Percentiles rank a stretch among this genome's conserved stretches.
Evolutionary conservation across 2,329 filamentous ascomycete genomes (phyloP).

Genomic region (Alternaria sp.): DNA sequence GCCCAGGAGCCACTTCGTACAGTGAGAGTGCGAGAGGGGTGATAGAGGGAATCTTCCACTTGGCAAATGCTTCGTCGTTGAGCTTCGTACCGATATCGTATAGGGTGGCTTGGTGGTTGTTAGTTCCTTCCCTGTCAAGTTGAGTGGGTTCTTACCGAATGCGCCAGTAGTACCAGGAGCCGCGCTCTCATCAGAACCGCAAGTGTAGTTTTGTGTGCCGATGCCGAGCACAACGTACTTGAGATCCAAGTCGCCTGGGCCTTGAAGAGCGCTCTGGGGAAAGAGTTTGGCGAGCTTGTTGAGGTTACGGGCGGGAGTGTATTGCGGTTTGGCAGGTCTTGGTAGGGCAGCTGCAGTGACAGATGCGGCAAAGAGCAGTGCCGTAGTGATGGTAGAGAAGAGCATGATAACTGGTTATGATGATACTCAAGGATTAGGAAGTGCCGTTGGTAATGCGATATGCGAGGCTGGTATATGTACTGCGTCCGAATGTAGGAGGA

Average conservation of each 20-base stretch:
- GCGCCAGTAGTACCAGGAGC: constrained; percentile 43
- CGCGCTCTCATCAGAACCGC: constrained; percentile 36
- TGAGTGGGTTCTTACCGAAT: constrained; percentile 29
- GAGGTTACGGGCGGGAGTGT: constrained; percentile 28
- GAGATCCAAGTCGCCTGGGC: constrained; percentile 40
- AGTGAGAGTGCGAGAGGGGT: constrained; percentile 43
- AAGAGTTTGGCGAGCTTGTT: constrained; percentile 32
- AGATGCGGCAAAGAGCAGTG: constrained; percentile 27
- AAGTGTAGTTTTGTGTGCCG: constrained; percentile 62
- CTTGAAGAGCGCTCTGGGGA: constrained; percentile 39
- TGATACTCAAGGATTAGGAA: background rate
- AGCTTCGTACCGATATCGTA: constrained; percentile 46
- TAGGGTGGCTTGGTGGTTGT: constrained; percentile 35
- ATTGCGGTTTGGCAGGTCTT: constrained; percentile 14
- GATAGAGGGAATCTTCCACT: constrained; percentile 42
- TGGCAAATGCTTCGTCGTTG: constrained; percentile 34
- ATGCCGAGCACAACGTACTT: constrained; percentile 57
- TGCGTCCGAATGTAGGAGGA: background rate
- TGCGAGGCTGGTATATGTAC: background rate
- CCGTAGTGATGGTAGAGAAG: constrained; percentile 32
- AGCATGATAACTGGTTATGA: constrained; percentile 31
- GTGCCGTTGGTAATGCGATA: background rate
- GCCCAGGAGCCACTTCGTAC: constrained; percentile 17
- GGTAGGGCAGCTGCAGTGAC: constrained; percentile 24
- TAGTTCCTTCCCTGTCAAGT: constrained; percentile 1